Base-by-base conservation (phyloP, 2,329 filamentous ascomycete genomes). In the Clarireedia homoeocarpa region DNA sequence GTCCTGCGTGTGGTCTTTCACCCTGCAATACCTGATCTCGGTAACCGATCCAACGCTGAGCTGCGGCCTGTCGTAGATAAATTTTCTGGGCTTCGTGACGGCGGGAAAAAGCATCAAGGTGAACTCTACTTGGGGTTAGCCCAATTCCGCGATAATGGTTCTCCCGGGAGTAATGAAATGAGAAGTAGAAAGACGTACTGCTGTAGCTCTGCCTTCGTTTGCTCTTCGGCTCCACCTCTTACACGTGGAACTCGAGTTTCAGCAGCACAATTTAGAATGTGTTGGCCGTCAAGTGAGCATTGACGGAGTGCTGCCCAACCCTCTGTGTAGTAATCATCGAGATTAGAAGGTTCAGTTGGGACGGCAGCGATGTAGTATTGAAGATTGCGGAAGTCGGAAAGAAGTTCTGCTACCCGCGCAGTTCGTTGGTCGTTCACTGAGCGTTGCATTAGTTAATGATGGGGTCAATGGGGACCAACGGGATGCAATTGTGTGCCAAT, bases 31-130 rank as follows among this genome's bases (percentile, higher is more conserved):
- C 72, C 42, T 73, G 69, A 39, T 78, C 75, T 57, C 82, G 75
- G 66, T 74, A 76, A 58, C 77, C 73, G 57, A 84, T 68, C 82
- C 83, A 85, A 62, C 76, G 71, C 68, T 82, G 79, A 38, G 80
- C 81, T 27, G 81, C 82, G 26, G 72, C 73, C 66, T 85, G 83
- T 36, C 82, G 76, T 57, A 82, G 72, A 62, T 80, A 83, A 62
- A 85, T 85, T 72, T 84, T 85, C 62, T 83, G 82, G 27, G 73
- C 81, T 64, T 84, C 80, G 68, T 85, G 83, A 51, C 83, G 75
- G 62, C 83, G 75, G 7, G 81, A 74, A 63, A 77, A 82, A 23
- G 81, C 80, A 63, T 86, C 83, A 42, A 85, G 73, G 49, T 78
- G 71, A 57, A 84, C 75, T 63, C 81, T 83, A 40, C 49, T 45